phyloP scores from a whole-genome alignment of 129 eudicot species.

The Helichrysum umbraculigerum region DNA sequence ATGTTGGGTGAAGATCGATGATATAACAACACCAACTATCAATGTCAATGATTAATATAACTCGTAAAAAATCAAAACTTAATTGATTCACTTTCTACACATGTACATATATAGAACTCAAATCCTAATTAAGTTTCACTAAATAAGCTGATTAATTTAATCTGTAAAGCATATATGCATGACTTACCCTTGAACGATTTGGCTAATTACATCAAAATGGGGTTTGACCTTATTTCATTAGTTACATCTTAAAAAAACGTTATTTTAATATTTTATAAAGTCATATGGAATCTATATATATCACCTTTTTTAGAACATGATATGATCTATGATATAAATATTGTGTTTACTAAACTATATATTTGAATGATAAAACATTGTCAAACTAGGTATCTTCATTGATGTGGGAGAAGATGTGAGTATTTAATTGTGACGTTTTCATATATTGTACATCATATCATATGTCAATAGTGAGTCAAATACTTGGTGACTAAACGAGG shows the following conservation, averaged over 20 bases:
- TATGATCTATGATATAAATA: neutral
- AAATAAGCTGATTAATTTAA: neutral
- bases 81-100: neutral
- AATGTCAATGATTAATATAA: neutral
- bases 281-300: neutral
- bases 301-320: neutral
- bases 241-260: neutral
- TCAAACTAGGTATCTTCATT: neutral
- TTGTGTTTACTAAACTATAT: neutral
- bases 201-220: neutral
- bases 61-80: neutral
- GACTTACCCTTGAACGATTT: neutral
- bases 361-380: neutral
- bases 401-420: neutral
- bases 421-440: neutral
- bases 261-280: neutral
- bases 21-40: conserved; percentile 14
- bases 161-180: neutral
- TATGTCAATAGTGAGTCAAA: neutral
- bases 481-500: neutral
- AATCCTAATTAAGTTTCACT: neutral
- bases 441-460: neutral
- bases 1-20: conserved; percentile 19
- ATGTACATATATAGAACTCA: neutral
- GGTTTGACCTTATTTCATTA: neutral